Conservation (phyloP, 306 rosid genomes). For the Quercus bicolor region DNA sequence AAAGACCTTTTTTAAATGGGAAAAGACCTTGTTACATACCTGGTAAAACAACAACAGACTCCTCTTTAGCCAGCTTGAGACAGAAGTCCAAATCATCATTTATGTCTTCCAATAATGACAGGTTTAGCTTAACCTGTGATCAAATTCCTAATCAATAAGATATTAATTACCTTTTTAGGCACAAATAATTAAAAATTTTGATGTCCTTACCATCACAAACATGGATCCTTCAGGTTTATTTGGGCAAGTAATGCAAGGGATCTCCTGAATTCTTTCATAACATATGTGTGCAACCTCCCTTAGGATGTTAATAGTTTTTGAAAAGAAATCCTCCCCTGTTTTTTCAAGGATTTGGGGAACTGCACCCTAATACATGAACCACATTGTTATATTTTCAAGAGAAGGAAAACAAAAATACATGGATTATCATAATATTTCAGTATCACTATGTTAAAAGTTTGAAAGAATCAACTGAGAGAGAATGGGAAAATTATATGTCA, state of each 20-base stretch:
- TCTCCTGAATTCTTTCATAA: conserved; percentile 33
- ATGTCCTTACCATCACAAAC: conserved; percentile 35
- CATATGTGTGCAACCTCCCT: conserved; percentile 28
- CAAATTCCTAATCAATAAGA: not conserved
- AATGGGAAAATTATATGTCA: not conserved
- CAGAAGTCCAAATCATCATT: conserved; percentile 52
- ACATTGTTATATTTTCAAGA: not conserved
- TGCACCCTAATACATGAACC: conserved; percentile 33
- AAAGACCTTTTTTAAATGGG: not conserved
- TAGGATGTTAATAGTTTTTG: conserved; percentile 21
- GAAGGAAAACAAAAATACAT: no score
- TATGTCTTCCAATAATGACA: conserved; percentile 40
- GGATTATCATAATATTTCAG: not conserved
- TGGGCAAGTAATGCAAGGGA: conserved; percentile 43
- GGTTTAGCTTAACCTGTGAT: conserved; percentile 42
- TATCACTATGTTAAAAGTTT: not conserved
- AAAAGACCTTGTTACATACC: conserved; percentile 18
- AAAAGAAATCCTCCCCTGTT: conserved; percentile 30
- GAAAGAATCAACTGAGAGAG: not conserved
- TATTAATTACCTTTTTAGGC: not conserved
- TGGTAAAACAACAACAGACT: conserved; percentile 40
- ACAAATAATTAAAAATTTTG: not conserved
- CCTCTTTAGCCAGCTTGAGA: conserved; percentile 40
- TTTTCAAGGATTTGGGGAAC: conserved; percentile 40
- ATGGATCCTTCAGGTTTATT: conserved; percentile 53